Evolutionary conservation across 192 early-diverging fungal genomes (phyloP).

Genomic region (Entophlyctis luteolus): DNA sequence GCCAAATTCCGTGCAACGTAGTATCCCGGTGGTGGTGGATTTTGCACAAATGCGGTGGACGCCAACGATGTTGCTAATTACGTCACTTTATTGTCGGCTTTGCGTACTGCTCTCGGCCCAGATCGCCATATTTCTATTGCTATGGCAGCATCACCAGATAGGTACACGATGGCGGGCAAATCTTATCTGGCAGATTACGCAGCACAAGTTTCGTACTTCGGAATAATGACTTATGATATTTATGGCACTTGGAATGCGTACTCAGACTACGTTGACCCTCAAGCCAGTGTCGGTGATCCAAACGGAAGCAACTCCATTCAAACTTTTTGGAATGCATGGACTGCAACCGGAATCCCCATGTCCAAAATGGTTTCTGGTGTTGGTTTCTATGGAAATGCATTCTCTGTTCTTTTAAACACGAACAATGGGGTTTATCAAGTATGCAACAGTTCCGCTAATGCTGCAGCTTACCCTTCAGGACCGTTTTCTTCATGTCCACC

Average conservation of each 20-base stretch:
- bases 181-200: background rate
- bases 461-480: background rate
- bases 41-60: background rate
- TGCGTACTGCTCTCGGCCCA: constrained; percentile 13
- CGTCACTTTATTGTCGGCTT: background rate
- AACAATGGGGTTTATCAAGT: constrained; percentile 2
- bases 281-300: background rate
- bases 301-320: background rate
- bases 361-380: constrained; percentile 17
- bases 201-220: background rate
- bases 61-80: constrained; percentile 6
- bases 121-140: constrained; percentile 8
- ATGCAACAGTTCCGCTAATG: background rate
- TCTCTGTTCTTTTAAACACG: background rate
- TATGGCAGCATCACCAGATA: background rate
- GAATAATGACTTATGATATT: constrained; percentile 15
- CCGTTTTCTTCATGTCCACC: background rate
- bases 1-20: background rate
- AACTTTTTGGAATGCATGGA: background rate
- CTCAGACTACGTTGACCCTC: background rate
- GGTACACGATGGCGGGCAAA: background rate
- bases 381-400: constrained; percentile 17
- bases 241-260: background rate
- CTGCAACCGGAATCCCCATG: background rate
- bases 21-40: constrained; percentile 11